Conservation (phyloP, 176 grass and related monocot species). For the Pontederia paniculata region DNA sequence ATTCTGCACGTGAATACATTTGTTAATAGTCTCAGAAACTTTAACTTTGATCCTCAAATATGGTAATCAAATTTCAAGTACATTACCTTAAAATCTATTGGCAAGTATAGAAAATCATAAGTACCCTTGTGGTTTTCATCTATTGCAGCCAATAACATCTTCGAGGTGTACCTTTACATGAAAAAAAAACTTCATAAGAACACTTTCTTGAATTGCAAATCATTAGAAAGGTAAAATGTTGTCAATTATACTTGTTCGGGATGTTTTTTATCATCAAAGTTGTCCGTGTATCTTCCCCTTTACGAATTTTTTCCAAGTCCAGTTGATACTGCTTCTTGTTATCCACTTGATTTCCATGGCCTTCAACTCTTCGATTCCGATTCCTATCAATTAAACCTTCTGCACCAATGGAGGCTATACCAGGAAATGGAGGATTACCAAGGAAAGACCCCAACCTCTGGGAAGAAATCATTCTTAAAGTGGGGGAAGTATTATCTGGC, state of each 20-base stretch:
- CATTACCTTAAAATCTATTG: conserved; percentile 46
- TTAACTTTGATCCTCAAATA: neutral
- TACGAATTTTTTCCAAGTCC: conserved; percentile 8
- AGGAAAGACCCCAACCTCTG: conserved; percentile 7
- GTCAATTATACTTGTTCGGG: conserved; percentile 33
- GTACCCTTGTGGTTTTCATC: conserved; percentile 43
- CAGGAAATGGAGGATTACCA: conserved; percentile 15
- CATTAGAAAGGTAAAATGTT: neutral
- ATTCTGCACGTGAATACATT: conserved; percentile 34
- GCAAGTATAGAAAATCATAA: conserved; percentile 46
- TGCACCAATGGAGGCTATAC: conserved; percentile 13
- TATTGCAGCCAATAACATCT: conserved; percentile 41
- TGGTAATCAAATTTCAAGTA: neutral
- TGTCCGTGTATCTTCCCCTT: conserved; percentile 6
- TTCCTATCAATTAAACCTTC: conserved; percentile 25
- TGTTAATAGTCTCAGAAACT: neutral
- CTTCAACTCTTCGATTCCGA: conserved; percentile 13
- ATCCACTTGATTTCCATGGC: conserved; percentile 23
- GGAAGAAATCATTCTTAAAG: conserved; percentile 12
- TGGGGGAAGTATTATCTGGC: conserved; percentile 8
- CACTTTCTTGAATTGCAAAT: neutral
- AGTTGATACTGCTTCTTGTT: conserved; percentile 4
- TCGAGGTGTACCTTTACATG: conserved; percentile 28
- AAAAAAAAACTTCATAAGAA: neutral
- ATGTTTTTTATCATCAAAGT: conserved; percentile 11